Evolutionary conservation across 140 eudicot species (phyloP).

Genomic region (Cichorium intybus): DNA sequence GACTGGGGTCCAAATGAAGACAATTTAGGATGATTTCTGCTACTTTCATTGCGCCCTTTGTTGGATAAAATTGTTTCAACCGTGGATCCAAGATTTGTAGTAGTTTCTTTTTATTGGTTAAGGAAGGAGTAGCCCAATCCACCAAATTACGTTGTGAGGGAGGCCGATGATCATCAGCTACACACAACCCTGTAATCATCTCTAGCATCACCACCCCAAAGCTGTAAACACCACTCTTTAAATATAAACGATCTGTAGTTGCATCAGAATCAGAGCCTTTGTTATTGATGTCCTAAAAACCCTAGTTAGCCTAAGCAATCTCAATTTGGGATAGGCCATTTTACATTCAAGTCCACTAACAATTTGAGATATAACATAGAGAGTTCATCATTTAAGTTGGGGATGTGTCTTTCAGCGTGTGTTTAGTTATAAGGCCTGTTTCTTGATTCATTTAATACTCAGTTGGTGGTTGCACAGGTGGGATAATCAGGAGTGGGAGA

Average conservation of each 20-base stretch:
- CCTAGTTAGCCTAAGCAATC: too few relatives aligned
- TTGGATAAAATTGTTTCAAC: constrained; percentile 9
- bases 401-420: too few relatives aligned
- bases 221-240: constrained; percentile 13
- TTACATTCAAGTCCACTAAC: background rate
- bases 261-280: background rate
- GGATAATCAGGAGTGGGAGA: too few relatives aligned
- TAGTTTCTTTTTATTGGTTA: background rate
- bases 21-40: background rate
- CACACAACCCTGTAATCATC: constrained; percentile 16
- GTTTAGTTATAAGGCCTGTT: too few relatives aligned
- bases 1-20: background rate
- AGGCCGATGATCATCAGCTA: constrained; percentile 1
- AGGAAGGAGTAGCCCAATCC: constrained; percentile 13
- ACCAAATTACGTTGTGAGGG: background rate
- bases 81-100: constrained; percentile 18
- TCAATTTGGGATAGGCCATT: too few relatives aligned
- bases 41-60: background rate
- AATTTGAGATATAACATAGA: too few relatives aligned
- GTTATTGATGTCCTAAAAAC: background rate
- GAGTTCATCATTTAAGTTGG: too few relatives aligned
- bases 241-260: constrained; percentile 5
- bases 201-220: constrained; percentile 25
- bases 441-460: too few relatives aligned
- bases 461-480: too few relatives aligned